Evolutionary conservation across 1,284 basidiomycete genomes (phyloP).

Genomic region (Porodaedalea pini): DNA sequence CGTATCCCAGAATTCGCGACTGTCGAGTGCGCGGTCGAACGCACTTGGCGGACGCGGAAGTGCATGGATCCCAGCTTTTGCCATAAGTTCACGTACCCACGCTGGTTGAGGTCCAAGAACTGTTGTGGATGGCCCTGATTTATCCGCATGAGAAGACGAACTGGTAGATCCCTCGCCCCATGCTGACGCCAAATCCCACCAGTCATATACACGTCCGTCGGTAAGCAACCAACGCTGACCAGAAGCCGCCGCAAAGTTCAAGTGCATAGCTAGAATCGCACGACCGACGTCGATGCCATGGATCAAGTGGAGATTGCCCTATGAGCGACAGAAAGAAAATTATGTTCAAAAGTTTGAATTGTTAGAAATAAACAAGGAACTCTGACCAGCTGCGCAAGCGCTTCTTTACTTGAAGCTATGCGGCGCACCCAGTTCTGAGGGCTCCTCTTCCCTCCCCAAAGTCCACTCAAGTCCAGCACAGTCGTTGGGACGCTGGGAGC

Average conservation of each 20-base stretch:
- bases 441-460: slow-evolving; percentile 55
- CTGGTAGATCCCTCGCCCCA: slow-evolving; percentile 38
- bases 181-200: slow-evolving; percentile 62
- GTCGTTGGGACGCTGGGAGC: slow-evolving; percentile 41
- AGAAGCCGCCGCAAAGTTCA: slow-evolving; percentile 37
- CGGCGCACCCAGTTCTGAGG: slow-evolving; percentile 48
- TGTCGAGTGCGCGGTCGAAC: slow-evolving; percentile 54
- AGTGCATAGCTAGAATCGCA: slow-evolving; percentile 52
- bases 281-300: slow-evolving; percentile 57
- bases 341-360: neutral
- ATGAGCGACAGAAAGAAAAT: neutral
- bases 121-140: neutral
- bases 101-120: slow-evolving; percentile 32
- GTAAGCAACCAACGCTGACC: slow-evolving; percentile 56
- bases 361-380: no score
- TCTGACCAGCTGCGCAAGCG: slow-evolving; percentile 45
- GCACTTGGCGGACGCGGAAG: slow-evolving; percentile 46
- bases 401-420: slow-evolving; percentile 53
- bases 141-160: slow-evolving; percentile 5
- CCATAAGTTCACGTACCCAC: slow-evolving; percentile 61
- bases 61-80: slow-evolving; percentile 43
- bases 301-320: slow-evolving; percentile 59
- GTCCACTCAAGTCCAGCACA: slow-evolving; percentile 56
- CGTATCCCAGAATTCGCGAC: slow-evolving; percentile 54
- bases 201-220: slow-evolving; percentile 61